Conservation (phyloP, 2,329 filamentous ascomycete genomes). For the Claviceps humidiphila region DNA sequence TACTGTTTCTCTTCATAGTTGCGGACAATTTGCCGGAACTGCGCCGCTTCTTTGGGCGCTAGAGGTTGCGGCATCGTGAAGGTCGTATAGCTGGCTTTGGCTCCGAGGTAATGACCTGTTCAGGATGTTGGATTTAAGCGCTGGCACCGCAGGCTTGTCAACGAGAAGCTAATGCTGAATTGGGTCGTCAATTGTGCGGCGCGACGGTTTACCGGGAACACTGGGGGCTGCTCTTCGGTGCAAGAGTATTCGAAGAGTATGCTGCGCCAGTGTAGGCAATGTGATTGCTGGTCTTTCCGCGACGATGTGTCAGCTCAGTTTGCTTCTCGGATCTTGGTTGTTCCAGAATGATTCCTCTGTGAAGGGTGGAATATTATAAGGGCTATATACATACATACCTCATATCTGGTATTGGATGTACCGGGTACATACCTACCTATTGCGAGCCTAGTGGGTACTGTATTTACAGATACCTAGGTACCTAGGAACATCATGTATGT, state of each 20-base stretch:
- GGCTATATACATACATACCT: too few species aligned
- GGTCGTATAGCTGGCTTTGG: background rate
- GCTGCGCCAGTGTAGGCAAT: background rate
- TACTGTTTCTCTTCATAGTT: slow-evolving; percentile 98
- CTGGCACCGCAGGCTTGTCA: background rate
- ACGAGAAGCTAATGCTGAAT: too few species aligned
- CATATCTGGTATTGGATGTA: background rate
- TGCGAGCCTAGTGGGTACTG: too few species aligned
- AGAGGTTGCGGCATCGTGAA: slow-evolving; percentile 56
- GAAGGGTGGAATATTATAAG: background rate
- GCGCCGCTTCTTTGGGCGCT: slow-evolving; percentile 76
- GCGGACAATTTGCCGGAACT: slow-evolving; percentile 90
- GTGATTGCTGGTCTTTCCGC: background rate
- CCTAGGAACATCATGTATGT: too few species aligned
- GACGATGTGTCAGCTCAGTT: background rate
- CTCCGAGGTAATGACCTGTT: background rate
- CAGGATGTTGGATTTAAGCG: background rate
- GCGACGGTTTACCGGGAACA: background rate
- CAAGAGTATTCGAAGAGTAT: background rate
- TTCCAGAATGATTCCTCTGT: slow-evolving; percentile 3
- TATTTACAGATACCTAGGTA: too few species aligned
- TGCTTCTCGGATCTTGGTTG: slow-evolving; percentile 10
- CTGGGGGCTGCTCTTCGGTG: background rate
- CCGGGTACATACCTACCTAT: background rate
- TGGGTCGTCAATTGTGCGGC: background rate